Evolutionary conservation across 2,329 filamentous ascomycete genomes (phyloP).

Genomic region (Stromatinia cepivora): DNA sequence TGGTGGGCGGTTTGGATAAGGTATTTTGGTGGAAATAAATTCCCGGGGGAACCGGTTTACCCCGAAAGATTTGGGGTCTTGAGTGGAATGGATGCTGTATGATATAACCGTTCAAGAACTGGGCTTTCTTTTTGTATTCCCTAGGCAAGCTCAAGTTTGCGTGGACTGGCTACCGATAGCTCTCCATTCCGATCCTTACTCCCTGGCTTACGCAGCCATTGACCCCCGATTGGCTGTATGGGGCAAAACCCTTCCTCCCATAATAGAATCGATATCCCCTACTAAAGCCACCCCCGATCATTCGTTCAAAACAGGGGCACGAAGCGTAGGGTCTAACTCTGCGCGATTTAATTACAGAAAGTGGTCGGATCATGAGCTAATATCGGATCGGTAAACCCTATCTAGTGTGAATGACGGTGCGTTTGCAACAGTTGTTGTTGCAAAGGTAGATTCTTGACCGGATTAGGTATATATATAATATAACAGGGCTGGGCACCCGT

Average conservation of each 20-base stretch:
- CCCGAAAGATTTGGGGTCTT: neutral
- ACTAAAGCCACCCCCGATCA: neutral
- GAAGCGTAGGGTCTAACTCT: neutral
- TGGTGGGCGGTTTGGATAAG: constrained; percentile 2
- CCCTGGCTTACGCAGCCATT: neutral
- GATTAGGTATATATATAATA: too few relatives aligned
- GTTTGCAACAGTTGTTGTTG: neutral
- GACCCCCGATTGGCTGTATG: neutral
- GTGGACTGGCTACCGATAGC: neutral
- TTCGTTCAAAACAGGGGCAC: neutral
- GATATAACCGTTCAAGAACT: neutral
- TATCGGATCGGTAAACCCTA: neutral
- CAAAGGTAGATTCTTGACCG: too few relatives aligned
- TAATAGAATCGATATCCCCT: neutral
- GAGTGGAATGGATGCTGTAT: neutral
- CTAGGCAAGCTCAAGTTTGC: neutral
- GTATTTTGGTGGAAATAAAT: neutral
- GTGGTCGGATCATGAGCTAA: neutral
- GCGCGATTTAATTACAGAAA: neutral
- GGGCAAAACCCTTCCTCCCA: neutral
- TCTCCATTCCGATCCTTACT: neutral
- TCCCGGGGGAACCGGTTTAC: neutral
- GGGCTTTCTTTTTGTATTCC: neutral
- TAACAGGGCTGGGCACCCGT: too few relatives aligned
- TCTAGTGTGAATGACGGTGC: neutral